Evolutionary conservation across 352 stramenopile genomes (phyloP), one percentile per base, ranked within the genome.

Genomic region (Phytophthora sp.): DNA sequence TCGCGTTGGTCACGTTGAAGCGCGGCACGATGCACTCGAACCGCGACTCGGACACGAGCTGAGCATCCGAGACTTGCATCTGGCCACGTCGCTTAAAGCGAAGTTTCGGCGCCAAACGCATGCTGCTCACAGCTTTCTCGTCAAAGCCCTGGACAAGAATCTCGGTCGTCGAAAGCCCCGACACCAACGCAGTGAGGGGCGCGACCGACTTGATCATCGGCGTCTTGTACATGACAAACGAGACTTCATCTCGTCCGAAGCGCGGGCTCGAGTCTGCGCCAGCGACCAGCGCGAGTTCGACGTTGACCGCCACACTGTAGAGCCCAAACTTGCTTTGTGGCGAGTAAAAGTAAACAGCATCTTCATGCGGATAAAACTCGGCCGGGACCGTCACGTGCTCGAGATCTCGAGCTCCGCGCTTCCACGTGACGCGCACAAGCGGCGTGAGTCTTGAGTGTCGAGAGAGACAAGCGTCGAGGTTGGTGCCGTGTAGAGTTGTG

Each of bases 301-400:
- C 64, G 24, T 66, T 71, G 12, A 90, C 73, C 0, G 72, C 78
- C 36, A 93, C 84, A 54, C 89, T 93, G 16, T 85, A 71, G 2
- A 93, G 47, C 2, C 84, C 82, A 65, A 93, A 93, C 45, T 83
- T 87, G 66, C 84, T 93, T 57, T 90, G 82, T 11, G 82, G 84
- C 0, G 82, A 85, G 54, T 93, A 91, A 26, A 93, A 91, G 66
- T 91, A 93, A 9, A 93, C 63, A 2, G 70, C 57, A 38, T 91
- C 80, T 67, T 93, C 84, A 0, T 62, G 74, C 2, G 74, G 66
- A 38, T 93, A 93, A 46, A 76, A 81, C 52, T 93, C 84, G 1
- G 75, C 84, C 0, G 67, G 56, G 0, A 93, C 79, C 7, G 77
- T 61, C 13, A 88, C 72, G 27, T 75, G 77, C 39, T 93, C 84